Conservation (phyloP, 2,329 filamentous ascomycete species). For the Trichophyton equinum region DNA sequence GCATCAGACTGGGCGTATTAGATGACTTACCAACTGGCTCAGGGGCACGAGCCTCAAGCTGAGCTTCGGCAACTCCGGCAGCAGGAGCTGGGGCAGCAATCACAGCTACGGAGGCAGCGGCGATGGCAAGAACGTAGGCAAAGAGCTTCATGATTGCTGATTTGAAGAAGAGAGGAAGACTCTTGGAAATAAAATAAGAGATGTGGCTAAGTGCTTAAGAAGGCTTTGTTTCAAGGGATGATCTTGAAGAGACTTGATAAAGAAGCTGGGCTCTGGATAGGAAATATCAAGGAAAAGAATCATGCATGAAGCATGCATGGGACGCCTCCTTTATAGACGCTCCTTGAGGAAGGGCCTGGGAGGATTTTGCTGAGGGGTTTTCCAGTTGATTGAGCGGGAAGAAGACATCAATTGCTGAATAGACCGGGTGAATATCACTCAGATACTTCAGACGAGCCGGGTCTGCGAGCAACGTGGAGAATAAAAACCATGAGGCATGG, state of each 20-base stretch:
- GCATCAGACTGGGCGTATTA: slow-evolving; percentile 12
- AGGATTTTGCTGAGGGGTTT: neutral
- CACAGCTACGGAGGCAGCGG: slow-evolving; percentile 28
- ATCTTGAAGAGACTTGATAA: slow-evolving; percentile 2
- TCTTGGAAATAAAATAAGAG: slow-evolving; percentile 8
- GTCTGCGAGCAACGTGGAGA: neutral
- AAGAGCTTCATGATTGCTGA: slow-evolving; percentile 37
- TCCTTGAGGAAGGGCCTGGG: neutral
- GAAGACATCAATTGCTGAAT: neutral
- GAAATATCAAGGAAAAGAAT: neutral
- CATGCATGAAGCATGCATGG: neutral
- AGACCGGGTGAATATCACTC: slow-evolving; percentile 8
- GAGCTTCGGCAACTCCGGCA: slow-evolving; percentile 4
- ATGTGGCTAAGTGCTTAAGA: slow-evolving; percentile 3
- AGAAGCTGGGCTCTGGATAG: neutral
- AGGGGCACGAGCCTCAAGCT: neutral
- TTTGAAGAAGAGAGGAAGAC: slow-evolving; percentile 6
- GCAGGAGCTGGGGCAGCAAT: slow-evolving; percentile 16
- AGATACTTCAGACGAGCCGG: neutral
- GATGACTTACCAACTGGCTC: neutral
- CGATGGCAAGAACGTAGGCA: slow-evolving; percentile 29
- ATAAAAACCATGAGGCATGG: too few species aligned
- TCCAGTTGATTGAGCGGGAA: neutral
- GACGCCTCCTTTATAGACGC: neutral
- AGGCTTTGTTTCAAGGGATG: slow-evolving; percentile 1